Evolutionary conservation across 225 moss, liverwort and hornwort species (phyloP).

Genomic region (Sphagnum tenellum): DNA sequence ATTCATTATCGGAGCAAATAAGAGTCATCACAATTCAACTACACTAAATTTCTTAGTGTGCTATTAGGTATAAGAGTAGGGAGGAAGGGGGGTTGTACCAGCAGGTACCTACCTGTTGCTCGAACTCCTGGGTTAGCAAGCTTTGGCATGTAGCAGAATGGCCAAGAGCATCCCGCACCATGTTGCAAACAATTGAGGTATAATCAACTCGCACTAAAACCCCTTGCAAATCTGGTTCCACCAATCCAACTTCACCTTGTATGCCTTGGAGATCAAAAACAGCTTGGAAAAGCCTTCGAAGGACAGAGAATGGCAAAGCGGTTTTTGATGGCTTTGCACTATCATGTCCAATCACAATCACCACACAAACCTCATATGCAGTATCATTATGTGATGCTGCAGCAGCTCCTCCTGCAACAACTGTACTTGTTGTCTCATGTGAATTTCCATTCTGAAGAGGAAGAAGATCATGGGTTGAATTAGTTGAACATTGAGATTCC

Average conservation of each 20-base stretch:
- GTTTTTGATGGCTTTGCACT: constrained; percentile 19
- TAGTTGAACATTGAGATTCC: too few relatives aligned
- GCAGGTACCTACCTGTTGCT: constrained; percentile 8
- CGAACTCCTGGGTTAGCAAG: constrained; percentile 9
- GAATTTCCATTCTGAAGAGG: too few relatives aligned
- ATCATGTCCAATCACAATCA: constrained; percentile 32
- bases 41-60: too few relatives aligned
- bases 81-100: too few relatives aligned
- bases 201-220: constrained; percentile 36
- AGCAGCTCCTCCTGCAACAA: too few relatives aligned
- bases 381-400: too few relatives aligned
- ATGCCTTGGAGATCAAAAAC: constrained; percentile 12
- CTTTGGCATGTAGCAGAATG: constrained; percentile 28
- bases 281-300: constrained; percentile 28
- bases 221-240: constrained; percentile 25
- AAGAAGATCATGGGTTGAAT: too few relatives aligned
- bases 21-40: too few relatives aligned
- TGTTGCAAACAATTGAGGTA: constrained; percentile 32
- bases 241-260: constrained; percentile 17
- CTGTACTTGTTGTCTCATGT: too few relatives aligned
- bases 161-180: constrained; percentile 32
- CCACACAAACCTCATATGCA: constrained; percentile 11
- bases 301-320: constrained; percentile 21
- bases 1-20: too few relatives aligned
- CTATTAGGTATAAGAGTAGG: too few relatives aligned